Base-by-base conservation (phyloP, 1,284 basidiomycete species). In the Moesziomyces sp. region DNA sequence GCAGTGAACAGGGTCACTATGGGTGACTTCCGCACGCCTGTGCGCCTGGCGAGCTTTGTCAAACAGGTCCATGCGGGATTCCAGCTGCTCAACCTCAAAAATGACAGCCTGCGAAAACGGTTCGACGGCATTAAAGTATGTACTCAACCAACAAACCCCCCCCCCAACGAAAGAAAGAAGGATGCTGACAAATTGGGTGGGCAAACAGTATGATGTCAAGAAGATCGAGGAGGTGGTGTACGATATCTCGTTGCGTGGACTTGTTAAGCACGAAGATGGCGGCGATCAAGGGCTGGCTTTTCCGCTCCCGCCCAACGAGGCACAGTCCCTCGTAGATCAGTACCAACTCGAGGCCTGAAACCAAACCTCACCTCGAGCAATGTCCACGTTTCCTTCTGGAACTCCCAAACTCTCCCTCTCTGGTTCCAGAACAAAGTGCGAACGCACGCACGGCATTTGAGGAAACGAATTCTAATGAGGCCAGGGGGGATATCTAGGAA, bases 161-260 rank as follows among this genome's bases (percentile, higher is more conserved):
- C 21, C 11, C 14, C 35, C 8, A 10, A n/a, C 0, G 8, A 2
- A 46, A 19, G 21, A 14, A 24, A 30, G 33, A 33, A 3, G 5
- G 42, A 16, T 24, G 26, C 33, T 52, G 45, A 52, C 45, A 16
- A 2, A n/a, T n/a, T n/a, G n/a, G n/a, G 5, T 28, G 23, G 35
- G 19, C n/a, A 13, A 26, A 19, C 54, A 83, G 76, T 84, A 84
- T 66, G 83, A 84, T 46, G 75, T 84, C 21, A 83, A 83, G 38
- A 79, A 79, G 49, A 77, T 79, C 48, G 83, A 84, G 58, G 81
- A 84, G 46, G 69, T 84, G 26, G 70, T 84, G 21, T 79, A 83
- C 61, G 79, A 85, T 58, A 68, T 83, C 33, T 76, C 74, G 2
- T 53, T 83, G 21, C 56, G 82, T 16, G 75, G 74, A 5, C 43